Evolutionary conservation across 2,329 filamentous ascomycete species (phyloP).

Genomic region (Sporothrix mexicana): DNA sequence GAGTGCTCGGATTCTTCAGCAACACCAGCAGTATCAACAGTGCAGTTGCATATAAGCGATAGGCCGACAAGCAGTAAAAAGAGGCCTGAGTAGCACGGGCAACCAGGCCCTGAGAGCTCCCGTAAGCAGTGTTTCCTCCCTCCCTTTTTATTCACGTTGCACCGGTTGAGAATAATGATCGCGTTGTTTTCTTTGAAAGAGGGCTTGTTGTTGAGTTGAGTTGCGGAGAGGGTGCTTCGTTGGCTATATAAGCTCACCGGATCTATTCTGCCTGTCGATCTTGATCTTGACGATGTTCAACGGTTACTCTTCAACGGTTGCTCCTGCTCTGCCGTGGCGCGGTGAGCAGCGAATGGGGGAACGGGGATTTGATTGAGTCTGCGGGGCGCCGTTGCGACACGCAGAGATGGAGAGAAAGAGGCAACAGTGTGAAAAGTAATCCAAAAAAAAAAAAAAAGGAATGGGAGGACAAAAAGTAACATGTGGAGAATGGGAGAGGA

Average conservation of each 20-base stretch:
- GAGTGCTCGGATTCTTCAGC: slow-evolving; percentile 25
- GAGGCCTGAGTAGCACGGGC: slow-evolving; percentile 8
- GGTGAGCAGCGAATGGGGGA: slow-evolving; percentile 6
- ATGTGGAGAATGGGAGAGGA: not conserved
- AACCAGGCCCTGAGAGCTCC: not conserved
- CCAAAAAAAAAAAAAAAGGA: not conserved
- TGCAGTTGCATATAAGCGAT: slow-evolving; percentile 37
- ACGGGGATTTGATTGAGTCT: not conserved
- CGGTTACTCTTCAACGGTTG: not conserved
- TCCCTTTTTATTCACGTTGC: not conserved
- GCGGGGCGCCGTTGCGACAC: not conserved
- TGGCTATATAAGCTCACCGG: not conserved
- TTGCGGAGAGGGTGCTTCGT: not conserved
- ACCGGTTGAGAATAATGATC: not conserved
- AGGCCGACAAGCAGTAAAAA: slow-evolving; percentile 26
- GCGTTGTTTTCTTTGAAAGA: not conserved
- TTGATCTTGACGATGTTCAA: not conserved
- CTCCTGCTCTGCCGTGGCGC: not conserved
- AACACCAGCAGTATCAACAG: slow-evolving; percentile 12
- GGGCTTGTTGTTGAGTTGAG: not conserved
- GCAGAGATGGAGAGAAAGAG: not conserved
- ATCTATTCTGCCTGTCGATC: not conserved
- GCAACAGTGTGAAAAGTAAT: not conserved
- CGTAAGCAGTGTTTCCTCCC: not conserved
- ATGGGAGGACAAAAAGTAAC: not conserved